Conservation (phyloP, 1,284 basidiomycete genomes). For the Polyporus tsugae region DNA sequence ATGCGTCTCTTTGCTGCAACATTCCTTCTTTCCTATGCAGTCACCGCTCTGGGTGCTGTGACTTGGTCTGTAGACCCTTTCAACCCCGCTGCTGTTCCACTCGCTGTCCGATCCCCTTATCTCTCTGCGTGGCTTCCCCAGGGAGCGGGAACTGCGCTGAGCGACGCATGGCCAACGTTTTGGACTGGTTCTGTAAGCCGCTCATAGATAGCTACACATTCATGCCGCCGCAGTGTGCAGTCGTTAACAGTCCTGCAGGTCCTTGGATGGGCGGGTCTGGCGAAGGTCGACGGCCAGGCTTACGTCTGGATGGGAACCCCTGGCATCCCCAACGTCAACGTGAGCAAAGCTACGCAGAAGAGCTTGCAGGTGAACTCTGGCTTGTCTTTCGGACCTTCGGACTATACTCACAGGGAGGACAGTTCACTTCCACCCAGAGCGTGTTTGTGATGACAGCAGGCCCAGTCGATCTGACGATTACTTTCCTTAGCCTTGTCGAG, state of each 20-base stretch:
- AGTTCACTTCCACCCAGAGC: slow-evolving; percentile 73
- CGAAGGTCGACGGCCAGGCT: slow-evolving; percentile 63
- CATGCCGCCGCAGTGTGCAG: neutral
- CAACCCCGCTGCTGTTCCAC: slow-evolving; percentile 62
- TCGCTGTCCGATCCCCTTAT: slow-evolving; percentile 71
- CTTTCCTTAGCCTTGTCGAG: slow-evolving; percentile 72
- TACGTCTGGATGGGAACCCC: slow-evolving; percentile 70
- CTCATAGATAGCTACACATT: neutral
- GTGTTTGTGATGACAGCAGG: slow-evolving; percentile 67
- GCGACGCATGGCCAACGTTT: slow-evolving; percentile 68
- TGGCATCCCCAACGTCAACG: slow-evolving; percentile 48
- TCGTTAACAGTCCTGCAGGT: slow-evolving; percentile 46
- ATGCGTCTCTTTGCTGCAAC: neutral
- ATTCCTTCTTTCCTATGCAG: slow-evolving; percentile 2
- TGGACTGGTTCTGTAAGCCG: slow-evolving; percentile 65
- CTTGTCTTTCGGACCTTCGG: neutral
- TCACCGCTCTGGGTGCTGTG: slow-evolving; percentile 29
- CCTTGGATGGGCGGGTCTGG: slow-evolving; percentile 73
- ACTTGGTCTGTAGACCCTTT: slow-evolving; percentile 64
- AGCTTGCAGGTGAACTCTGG: slow-evolving; percentile 52
- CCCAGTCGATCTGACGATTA: slow-evolving; percentile 64
- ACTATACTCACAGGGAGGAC: neutral
- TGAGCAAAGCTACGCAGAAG: slow-evolving; percentile 62
- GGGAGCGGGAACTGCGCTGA: slow-evolving; percentile 59
- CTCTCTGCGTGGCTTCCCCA: slow-evolving; percentile 73